Evolutionary conservation across 805 yeast species (phyloP), one percentile per base, ranked within the genome.

Genomic region (Metschnikowia gelsemii): DNA sequence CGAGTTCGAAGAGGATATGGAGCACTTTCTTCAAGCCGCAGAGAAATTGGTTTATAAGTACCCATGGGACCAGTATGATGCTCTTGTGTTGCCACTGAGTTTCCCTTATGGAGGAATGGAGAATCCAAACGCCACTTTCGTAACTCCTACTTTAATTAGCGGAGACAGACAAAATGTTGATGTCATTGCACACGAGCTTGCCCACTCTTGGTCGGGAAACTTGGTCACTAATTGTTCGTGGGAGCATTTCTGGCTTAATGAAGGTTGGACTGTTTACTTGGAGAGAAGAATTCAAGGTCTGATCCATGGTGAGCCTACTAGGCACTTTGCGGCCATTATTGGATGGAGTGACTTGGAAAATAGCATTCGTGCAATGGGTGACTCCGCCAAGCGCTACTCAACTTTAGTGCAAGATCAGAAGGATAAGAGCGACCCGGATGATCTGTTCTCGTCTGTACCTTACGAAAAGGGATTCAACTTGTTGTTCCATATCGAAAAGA

Each of bases 81-180:
- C 87, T 22, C 70, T 89, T 29, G 80, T 89, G 23, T 76, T 88
- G 49, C 96, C 95, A 2, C 76, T 82, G 40, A 78, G 80, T 6
- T 75, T 78, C 65, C 95, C 96, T 2, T 89, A 86, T 56, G 96
- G 96, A 48, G 96, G 96, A 40, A 89, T 89, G 96, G 96, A 89
- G 66, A 87, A 87, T 57, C 95, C 96, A 46, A 87, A 88, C 57
- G 80, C 87, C 62, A 87, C 96, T 0, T 87, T 87, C 64, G 90
- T 89, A 7, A 87, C 96, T 0, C 96, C 96, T 34, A 88, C 96
- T 2, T 70, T 89, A 47, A 78, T 89, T 31, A 78, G 90, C 12
- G 89, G 90, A 28, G 96, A 88, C 63, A 74, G 90, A 43, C 82
- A 87, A 43, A 87, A 88, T 50, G 88, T 88, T 14, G 89, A 85